Percentiles rank a stretch among this genome's conserved stretches.
Evolutionary conservation across 805 yeast genomes (phyloP).

Genomic region (Yamadazyma scolyti): DNA sequence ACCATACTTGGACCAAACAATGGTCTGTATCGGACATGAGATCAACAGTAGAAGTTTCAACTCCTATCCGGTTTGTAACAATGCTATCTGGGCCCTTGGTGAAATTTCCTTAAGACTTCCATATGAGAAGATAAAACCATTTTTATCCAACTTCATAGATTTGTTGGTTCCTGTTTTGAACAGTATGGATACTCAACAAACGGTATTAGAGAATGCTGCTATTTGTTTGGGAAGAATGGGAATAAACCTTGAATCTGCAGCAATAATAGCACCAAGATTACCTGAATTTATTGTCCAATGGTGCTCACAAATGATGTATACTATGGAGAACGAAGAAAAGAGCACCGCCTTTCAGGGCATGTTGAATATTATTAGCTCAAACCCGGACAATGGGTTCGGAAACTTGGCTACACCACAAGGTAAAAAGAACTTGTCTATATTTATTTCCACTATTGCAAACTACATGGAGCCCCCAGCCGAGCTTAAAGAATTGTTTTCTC

Average conservation of each 20-base stretch:
- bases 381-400: constrained; percentile 60
- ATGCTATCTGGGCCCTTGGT: constrained; percentile 93
- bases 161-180: constrained; percentile 59
- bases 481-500: constrained; percentile 41
- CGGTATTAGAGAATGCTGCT: constrained; percentile 83
- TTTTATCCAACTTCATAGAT: constrained; percentile 48
- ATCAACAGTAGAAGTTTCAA: constrained; percentile 49
- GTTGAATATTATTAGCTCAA: constrained; percentile 59
- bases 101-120: constrained; percentile 68
- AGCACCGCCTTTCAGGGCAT: constrained; percentile 85
- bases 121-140: constrained; percentile 45
- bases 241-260: constrained; percentile 46
- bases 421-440: constrained; percentile 45
- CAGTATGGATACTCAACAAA: constrained; percentile 49
- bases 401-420: constrained; percentile 43
- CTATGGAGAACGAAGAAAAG: constrained; percentile 83
- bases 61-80: constrained; percentile 68
- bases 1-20: constrained; percentile 48
- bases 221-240: constrained; percentile 89
- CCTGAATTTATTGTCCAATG: constrained; percentile 59
- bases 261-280: constrained; percentile 52
- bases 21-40: constrained; percentile 68
- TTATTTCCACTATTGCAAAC: constrained; percentile 57
- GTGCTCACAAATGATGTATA: constrained; percentile 63
- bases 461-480: constrained; percentile 49